phyloP scores from a whole-genome alignment of 768 basidiomycete species.

The Arthromyces matolae region DNA sequence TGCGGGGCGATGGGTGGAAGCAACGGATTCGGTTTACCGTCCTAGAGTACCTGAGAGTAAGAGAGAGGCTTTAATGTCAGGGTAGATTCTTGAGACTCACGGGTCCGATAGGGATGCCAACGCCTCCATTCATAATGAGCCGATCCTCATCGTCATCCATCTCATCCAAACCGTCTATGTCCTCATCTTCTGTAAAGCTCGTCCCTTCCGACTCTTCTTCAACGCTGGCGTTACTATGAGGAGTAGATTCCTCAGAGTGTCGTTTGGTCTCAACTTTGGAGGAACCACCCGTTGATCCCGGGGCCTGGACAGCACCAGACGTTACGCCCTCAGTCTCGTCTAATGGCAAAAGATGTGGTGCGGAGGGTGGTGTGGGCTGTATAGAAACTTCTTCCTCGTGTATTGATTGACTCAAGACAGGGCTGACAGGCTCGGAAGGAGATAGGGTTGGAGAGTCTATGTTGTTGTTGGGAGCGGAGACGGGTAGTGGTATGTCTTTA shows the following conservation, averaged over 20 bases:
- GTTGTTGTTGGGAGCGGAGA: slow-evolving; percentile 3
- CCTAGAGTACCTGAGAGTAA: slow-evolving; percentile 40
- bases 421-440: slow-evolving; percentile 5
- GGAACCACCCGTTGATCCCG: slow-evolving; percentile 68
- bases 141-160: slow-evolving; percentile 89
- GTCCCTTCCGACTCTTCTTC: slow-evolving; percentile 67
- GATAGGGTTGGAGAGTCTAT: slow-evolving; percentile 9
- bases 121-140: slow-evolving; percentile 86
- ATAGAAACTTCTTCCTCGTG: slow-evolving; percentile 31
- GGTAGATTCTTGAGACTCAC: slow-evolving; percentile 46
- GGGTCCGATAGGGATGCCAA: slow-evolving; percentile 91
- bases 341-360: slow-evolving; percentile 40
- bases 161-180: slow-evolving; percentile 56
- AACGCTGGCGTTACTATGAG: slow-evolving; percentile 32
- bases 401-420: slow-evolving; percentile 2
- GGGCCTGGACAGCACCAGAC: slow-evolving; percentile 89
- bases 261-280: slow-evolving; percentile 25
- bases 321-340: slow-evolving; percentile 86
- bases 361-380: slow-evolving; percentile 31
- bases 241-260: slow-evolving; percentile 40
- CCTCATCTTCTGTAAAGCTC: slow-evolving; percentile 67
- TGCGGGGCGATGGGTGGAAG: slow-evolving; percentile 78
- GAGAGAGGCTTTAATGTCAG: background rate
- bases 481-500: slow-evolving; percentile 3
- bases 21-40: slow-evolving; percentile 84